These are phyloP conservation scores for Sphenostylis stenocarpa DNA, from an alignment of 306 rosid genomes.

Conservation along the genomic window DNA sequence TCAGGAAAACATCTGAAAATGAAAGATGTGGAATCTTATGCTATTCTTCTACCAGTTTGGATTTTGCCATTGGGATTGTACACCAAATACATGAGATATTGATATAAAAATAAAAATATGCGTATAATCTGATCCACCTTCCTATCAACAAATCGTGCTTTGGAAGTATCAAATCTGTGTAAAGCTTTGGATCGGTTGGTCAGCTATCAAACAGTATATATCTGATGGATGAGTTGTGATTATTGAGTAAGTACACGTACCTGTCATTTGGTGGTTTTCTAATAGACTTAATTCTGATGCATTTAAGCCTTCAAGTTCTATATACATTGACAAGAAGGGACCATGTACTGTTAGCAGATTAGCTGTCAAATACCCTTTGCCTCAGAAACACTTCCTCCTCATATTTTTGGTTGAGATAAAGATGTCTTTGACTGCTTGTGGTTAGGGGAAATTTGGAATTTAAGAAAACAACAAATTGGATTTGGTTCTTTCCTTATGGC, in stretches of 20 bases:
- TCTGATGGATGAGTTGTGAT: slow-evolving; percentile 29
- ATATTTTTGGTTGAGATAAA: slow-evolving; percentile 2
- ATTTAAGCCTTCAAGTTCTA: slow-evolving; percentile 25
- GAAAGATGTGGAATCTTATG: slow-evolving; percentile 29
- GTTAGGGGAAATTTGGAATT: slow-evolving; percentile 36
- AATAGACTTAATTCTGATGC: background rate
- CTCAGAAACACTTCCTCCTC: slow-evolving; percentile 27
- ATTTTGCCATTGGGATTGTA: slow-evolving; percentile 21
- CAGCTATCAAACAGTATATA: slow-evolving; percentile 27
- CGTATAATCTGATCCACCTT: slow-evolving; percentile 24
- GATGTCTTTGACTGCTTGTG: slow-evolving; percentile 34
- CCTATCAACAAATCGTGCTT: slow-evolving; percentile 22
- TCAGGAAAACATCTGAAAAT: slow-evolving; percentile 20
- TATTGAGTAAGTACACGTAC: slow-evolving; percentile 9
- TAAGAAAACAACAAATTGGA: slow-evolving; percentile 26
- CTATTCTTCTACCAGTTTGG: slow-evolving; percentile 23
- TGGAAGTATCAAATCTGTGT: slow-evolving; percentile 23
- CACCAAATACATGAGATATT: slow-evolving; percentile 17
- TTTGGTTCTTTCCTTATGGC: background rate
- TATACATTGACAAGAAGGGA: slow-evolving; percentile 21
- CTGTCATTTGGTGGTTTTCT: slow-evolving; percentile 32
- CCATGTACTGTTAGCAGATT: slow-evolving; percentile 21
- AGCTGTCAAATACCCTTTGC: slow-evolving; percentile 25
- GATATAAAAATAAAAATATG: background rate
- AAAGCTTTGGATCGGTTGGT: slow-evolving; percentile 29